Evolutionary conservation across 805 yeast genomes (phyloP), one percentile per base, ranked within the genome.

Genomic region (Zygosaccharomyces siamensis): DNA sequence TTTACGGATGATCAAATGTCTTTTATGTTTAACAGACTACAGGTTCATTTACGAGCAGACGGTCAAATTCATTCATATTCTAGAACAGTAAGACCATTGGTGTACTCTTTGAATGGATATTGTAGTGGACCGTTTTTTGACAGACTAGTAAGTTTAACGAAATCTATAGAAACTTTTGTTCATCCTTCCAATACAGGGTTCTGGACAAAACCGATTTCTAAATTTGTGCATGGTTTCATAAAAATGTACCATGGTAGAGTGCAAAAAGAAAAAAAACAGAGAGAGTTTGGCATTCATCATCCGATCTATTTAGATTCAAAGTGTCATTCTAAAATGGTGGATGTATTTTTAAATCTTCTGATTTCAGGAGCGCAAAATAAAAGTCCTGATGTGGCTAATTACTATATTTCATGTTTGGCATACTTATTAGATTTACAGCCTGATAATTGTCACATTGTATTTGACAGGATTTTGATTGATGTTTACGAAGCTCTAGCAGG

Each of bases 131-230:
- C 63, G 16, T 72, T 82, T 20, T 62, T 84, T 55, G 78, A 73
- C 14, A 71, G 75, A 43, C 59, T 90, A 4, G 70, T 72, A 20
- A 74, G 80, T 0, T 69, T 86, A 24, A 57, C 85, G n/a, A 80
- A 81, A 46, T 80, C 95, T 0, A 71, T 89, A 5, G 84, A 79
- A 52, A 86, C 96, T 16, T 87, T 84, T 66, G 83, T 82, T 3
- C 97, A 93, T 64, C 99, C 99, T 5, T 89, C 98, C 0, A 90
- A 90, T 63, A 66, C 74, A n/a, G 98, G 97, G 0, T 75, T 76
- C n/a, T 90, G 98, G 97, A 78, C 95, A 0, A 67, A 76, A 24
- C 71, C 83, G 4, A 77, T 92, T 27, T 75, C 95, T 0, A 79
- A 79, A 49, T 75, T 86, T 24, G 70, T 86, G n/a, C 75, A 77